phyloP scores from a whole-genome alignment of 2,329 filamentous ascomycete genomes.

The Rasamsonia emersonii region DNA sequence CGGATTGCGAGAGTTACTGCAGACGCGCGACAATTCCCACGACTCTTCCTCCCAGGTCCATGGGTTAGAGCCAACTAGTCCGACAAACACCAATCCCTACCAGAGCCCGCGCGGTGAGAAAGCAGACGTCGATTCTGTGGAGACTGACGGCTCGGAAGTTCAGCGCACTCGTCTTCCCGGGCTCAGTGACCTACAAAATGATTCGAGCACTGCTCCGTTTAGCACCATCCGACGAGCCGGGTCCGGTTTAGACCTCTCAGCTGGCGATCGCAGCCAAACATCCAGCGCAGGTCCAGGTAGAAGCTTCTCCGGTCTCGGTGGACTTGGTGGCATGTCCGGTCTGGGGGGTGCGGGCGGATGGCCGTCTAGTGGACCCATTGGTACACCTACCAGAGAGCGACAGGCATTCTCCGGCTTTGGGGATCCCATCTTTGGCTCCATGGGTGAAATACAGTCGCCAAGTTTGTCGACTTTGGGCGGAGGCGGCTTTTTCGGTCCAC shows the following conservation, averaged over 20 bases:
- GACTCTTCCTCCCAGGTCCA: constrained; percentile 44
- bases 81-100: constrained; percentile 92
- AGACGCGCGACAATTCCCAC: constrained; percentile 49
- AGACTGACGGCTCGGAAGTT: constrained; percentile 48
- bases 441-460: constrained; percentile 61
- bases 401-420: constrained; percentile 46
- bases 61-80: constrained; percentile 66
- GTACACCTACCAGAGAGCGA: constrained; percentile 58
- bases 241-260: constrained; percentile 46
- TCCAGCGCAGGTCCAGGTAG: constrained; percentile 73
- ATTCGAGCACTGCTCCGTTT: constrained; percentile 43
- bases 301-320: constrained; percentile 55
- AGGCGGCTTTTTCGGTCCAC: constrained; percentile 56
- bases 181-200: constrained; percentile 46
- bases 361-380: constrained; percentile 59
- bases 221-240: constrained; percentile 47
- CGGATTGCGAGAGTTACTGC: constrained; percentile 49
- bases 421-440: constrained; percentile 61
- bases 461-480: constrained; percentile 31
- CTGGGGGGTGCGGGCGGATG: constrained; percentile 43
- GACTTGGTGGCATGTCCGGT: constrained; percentile 44
- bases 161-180: constrained; percentile 43
- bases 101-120: constrained; percentile 78
- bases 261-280: constrained; percentile 84
- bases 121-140: constrained; percentile 53